Base-by-base conservation (phyloP, 2,329 filamentous ascomycete genomes). In the Xylaria sp. region DNA sequence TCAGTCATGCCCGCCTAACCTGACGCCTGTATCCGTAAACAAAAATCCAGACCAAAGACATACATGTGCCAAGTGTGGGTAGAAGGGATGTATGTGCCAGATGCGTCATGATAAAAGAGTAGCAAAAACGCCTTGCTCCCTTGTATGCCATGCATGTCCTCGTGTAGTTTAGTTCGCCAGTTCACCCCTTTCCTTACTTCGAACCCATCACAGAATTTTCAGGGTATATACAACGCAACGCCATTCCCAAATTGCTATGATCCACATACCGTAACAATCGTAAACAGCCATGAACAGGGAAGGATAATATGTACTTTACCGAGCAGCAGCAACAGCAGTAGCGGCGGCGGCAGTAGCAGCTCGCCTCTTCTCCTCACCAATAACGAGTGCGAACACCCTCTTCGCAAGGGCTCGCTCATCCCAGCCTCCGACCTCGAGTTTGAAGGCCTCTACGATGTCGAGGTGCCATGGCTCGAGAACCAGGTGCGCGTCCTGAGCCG, bases 401-500 rank as follows among this genome's bases (percentile, higher is more conserved):
- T 85, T 87, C 10, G 82, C 83, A 7, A 89, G 76, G 12, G 76
- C 77, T 8, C 72, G 78, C 71, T 84, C 86, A 25, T 84, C 82
- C 86, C 86, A 89, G 10, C 79, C 81, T 20, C 82, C 82, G 2
- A 86, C 80, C 66, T 84, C 80, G 13, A 74, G 74, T 65, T 77
- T 78, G 72, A 89, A 89, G 3, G 83, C 86, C 66, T 87, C 84
- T 28, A 89, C 81, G 62, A 88, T 82, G 66, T 89, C 86, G 20
- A 89, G 76, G 67, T 89, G 87, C 86, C 86, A 89, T 65, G 80
- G 75, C 76, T 87, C 82, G 20, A 89, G 78, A 25, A 79, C 69
- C 78, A 89, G 79, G 4, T 77, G 76, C 74, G 83, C 79, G 53
- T 81, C 84, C 41, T 84, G 81, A 32, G 83, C 82, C 28, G 76